Percentiles rank a stretch among this genome's conserved stretches.
These are phyloP conservation scores for Stromatinia cepivora DNA, from an alignment of 2,329 filamentous ascomycete genomes.

Conservation along the genomic window DNA sequence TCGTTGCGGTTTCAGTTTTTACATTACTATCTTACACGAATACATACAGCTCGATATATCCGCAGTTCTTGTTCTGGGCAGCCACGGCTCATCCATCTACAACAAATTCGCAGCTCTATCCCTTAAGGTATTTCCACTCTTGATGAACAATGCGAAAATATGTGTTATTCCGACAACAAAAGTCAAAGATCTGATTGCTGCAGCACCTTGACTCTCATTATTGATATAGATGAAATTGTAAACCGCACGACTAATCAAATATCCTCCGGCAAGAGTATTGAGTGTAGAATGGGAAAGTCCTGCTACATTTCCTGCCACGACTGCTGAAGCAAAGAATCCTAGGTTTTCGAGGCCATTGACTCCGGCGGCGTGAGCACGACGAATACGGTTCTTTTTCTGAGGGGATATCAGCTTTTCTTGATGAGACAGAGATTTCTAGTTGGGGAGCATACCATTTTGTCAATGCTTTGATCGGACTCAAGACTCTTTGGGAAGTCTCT, in stretches of 20 bases:
- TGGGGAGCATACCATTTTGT: background rate
- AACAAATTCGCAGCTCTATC: slow-evolving; percentile 11
- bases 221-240: slow-evolving; percentile 36
- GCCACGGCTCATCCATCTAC: background rate
- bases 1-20: background rate
- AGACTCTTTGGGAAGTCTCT: background rate
- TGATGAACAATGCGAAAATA: slow-evolving; percentile 33
- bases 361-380: slow-evolving; percentile 43
- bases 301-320: slow-evolving; percentile 44
- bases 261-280: slow-evolving; percentile 29
- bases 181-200: slow-evolving; percentile 26
- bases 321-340: slow-evolving; percentile 43
- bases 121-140: slow-evolving; percentile 31
- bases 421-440: background rate
- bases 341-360: slow-evolving; percentile 45
- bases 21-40: background rate
- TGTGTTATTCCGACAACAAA: slow-evolving; percentile 30
- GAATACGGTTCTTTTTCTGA: slow-evolving; percentile 40
- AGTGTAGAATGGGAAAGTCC: slow-evolving; percentile 33
- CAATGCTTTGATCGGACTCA: slow-evolving; percentile 1
- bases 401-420: background rate
- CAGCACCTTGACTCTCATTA: slow-evolving; percentile 24
- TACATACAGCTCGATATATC: background rate
- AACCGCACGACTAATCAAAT: slow-evolving; percentile 29
- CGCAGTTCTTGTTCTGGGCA: background rate